Base-by-base conservation (phyloP, 768 basidiomycete species). In the Lenzites betulinus region DNA sequence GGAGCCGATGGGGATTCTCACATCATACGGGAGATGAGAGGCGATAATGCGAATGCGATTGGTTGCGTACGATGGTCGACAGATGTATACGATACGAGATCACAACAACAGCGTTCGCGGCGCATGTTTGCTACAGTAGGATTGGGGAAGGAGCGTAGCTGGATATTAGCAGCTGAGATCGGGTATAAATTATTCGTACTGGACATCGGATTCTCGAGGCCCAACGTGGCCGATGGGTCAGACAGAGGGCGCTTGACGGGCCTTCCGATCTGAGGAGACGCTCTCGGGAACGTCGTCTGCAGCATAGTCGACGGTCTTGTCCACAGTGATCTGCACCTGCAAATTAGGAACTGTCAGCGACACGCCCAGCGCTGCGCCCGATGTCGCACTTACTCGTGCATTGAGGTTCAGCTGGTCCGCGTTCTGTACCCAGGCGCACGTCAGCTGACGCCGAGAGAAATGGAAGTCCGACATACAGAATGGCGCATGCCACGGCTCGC, bases 221-320 rank as follows among this genome's bases (percentile, higher is more conserved):
- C 30, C 6, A 33, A 11, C 30, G 30, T 5, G 6, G 25, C 7
- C 36, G 2, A 11, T 26, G 25, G 25, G n/a, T 54, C 41, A 60
- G 48, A 60, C 52, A 13, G 46, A 26, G 3, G 52, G 54, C 36
- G 39, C 25, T 18, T 42, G 16, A 39, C 22, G 47, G 48, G n/a
- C 26, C 44, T 59, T 59, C 51, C 47, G 58, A 41, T 59, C 58
- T 5, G 43, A 42, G 22, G 53, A 53, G 39, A 42, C 15, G 47
- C 47, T 48, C 22, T 60, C 59, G 35, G 52, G 59, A 22, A 35
- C 9, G 53, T 66, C 62, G 58, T 71, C 70, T 18, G 65, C 58
- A n/a, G 55, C 65, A 50, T 60, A 64, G 41, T 69, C 66, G 30
- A 71, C 54, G n/a, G 70, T 69, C 59, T 69, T 65, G 60, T 71